Evolutionary conservation across 1,284 basidiomycete genomes (phyloP).

Genomic region (Pseudozyma sp.): DNA sequence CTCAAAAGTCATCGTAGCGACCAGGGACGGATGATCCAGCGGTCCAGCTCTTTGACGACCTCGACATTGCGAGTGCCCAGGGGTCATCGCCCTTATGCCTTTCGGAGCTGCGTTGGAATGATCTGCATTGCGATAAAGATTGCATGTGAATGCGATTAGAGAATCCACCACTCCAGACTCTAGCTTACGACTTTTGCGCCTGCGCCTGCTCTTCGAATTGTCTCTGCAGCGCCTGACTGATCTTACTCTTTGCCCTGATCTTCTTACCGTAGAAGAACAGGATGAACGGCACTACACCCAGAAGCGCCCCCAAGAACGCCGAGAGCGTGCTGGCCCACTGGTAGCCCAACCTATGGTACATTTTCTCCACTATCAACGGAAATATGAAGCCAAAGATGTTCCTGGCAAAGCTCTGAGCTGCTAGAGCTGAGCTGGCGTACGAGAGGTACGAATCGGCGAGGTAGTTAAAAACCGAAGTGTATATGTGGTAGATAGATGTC

Average conservation of each 20-base stretch:
- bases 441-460: conserved; percentile 70
- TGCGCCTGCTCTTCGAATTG: conserved; percentile 14
- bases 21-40: too few species aligned
- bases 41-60: too few species aligned
- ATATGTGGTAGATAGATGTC: conserved; percentile 63
- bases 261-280: conserved; percentile 76
- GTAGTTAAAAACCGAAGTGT: conserved; percentile 73
- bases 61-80: too few species aligned
- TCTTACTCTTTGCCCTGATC: conserved; percentile 76
- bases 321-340: conserved; percentile 80
- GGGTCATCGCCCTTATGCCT: too few species aligned
- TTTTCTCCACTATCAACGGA: conserved; percentile 63
- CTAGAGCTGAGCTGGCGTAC: conserved; percentile 81
- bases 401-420: conserved; percentile 80
- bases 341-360: conserved; percentile 76
- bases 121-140: too few species aligned
- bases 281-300: conserved; percentile 76
- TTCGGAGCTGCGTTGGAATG: too few species aligned
- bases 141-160: too few species aligned
- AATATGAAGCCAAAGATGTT: conserved; percentile 65
- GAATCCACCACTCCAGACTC: too few species aligned
- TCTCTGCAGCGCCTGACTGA: conserved; percentile 64
- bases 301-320: conserved; percentile 73
- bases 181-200: conserved; percentile 10
- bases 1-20: too few species aligned